Evolutionary conservation across 441 rosid genomes (phyloP), one percentile per base, ranked within the genome.

Genomic region (Breynia disticha): DNA sequence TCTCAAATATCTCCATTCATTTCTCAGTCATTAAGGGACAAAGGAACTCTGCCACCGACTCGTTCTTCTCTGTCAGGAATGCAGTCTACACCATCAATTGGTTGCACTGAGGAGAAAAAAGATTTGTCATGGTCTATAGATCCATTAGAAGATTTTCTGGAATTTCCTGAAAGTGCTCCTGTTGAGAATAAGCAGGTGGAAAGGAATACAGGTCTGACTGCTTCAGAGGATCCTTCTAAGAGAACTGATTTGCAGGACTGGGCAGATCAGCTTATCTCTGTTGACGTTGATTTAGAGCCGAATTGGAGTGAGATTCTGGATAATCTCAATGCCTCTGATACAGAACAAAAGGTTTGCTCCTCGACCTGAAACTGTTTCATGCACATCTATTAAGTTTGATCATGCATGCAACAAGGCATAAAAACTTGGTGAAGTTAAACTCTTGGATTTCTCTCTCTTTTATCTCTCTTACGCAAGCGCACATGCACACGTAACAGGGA

Each of bases 261-360:
- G 95, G 81, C 89, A 0, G 78, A 84, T 71, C 79, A 72, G 57
- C 64, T 81, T 64, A 77, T 84, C 22, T 73, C 86, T 61, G 80
- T 55, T 58, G 86, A 75, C 67, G 86, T 76, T 68, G 73, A 67
- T 38, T 59, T 70, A n/a, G 91, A 79, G 28, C 76, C 81, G 19
- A 76, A 81, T 52, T 87, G 96, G 93, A 65, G 80, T 19, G 86
- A 81, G 59, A 35, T 89, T 72, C 81, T 90, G 52, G 68, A 50
- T 43, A 76, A 81, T 64, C 67, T 66, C 56, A 68, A 74, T 61
- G 65, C 49, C 15, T 37, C 64, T 42, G 81, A 81, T 45, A 66
- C 66, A 45, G 76, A 72, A 60, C 55, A 73, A 66, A 75, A 81
- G 95, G 96, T 90, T 57, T 55, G 57, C 57, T 52, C 35, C 55